Base-by-base conservation (phyloP, 129 eudicot genomes). In the Solidago caesia region DNA sequence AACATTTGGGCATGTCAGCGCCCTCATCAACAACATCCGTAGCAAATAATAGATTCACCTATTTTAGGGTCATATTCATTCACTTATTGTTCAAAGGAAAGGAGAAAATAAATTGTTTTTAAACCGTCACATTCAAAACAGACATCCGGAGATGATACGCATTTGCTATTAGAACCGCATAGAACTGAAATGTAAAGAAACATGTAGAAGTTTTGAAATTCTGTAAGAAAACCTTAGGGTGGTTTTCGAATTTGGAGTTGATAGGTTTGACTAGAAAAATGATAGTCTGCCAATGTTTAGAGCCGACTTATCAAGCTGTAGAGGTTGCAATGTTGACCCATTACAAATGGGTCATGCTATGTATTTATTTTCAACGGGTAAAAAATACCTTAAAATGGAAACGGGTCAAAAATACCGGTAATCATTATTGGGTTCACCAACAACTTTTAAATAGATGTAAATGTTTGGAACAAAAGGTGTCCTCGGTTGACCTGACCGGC, bases 41-140 rank as follows among this genome's bases (percentile, higher is more conserved):
- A 42, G 97, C 80, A 83, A 88, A 84, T 59, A 91, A 77, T 63
- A 91, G 72, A 81, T 88, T 86, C 75, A 91, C 95, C 97, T 91
- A 46, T 44, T 56, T 77, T 26, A 39, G 5, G n/a, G 10, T 27
- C 44, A 60, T 61, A 9, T 75, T 42, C 11, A 16, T 52, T 74
- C 41, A 49, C 26, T 64, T 65, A 26, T 39, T 33, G 39, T 33
- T 33, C 39, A 48, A 12, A 48, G 11, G 13, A 7, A 48, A 48
- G 0, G 9, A 48, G 13, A 48, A 12, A 48, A 12, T 48, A 48
- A 3, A 5, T 4, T 0, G 9, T 0, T 48, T 5, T 7, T 2
- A 7, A 7, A 6, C 10, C 0, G 0, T 33, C 3, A 59, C 4
- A 59, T 8, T 59, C 41, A 60, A 45, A 44, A 13, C 29, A 9